phyloP scores from a whole-genome alignment of 208 protist species.

The Porcisia deanei region DNA sequence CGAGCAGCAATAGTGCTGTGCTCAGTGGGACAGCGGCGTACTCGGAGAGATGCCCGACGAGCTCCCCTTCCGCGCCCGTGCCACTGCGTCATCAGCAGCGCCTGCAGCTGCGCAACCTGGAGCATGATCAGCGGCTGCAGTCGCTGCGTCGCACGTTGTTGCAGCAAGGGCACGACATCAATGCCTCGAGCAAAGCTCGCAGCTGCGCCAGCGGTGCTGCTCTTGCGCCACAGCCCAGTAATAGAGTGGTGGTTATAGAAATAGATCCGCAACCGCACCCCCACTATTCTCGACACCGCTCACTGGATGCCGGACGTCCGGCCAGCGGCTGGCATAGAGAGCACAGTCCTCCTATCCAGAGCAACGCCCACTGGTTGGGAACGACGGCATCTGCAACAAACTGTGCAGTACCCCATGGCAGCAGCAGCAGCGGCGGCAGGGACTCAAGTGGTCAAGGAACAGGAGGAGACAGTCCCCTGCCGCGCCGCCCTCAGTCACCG shows the following conservation, averaged over 20 bases:
- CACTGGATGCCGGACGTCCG: neutral
- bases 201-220: neutral
- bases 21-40: constrained; percentile 16
- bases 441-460: neutral
- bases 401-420: neutral
- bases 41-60: neutral
- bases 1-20: neutral
- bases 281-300: neutral
- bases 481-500: constrained; percentile 1
- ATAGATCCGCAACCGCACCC: neutral
- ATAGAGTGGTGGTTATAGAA: neutral
- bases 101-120: constrained; percentile 2
- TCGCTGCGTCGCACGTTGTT: neutral
- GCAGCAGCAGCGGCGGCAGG: neutral
- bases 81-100: constrained; percentile 8
- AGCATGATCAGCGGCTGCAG: neutral
- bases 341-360: neutral
- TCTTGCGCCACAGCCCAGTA: neutral
- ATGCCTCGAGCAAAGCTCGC: neutral
- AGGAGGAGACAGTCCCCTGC: neutral
- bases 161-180: neutral
- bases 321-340: neutral
- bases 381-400: neutral
- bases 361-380: neutral
- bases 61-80: constrained; percentile 3